A percentile compares a stretch with the other conserved stretches of the same genome.
Conservation (phyloP, 148 eudicot genomes). For the Cornus controversa region DNA sequence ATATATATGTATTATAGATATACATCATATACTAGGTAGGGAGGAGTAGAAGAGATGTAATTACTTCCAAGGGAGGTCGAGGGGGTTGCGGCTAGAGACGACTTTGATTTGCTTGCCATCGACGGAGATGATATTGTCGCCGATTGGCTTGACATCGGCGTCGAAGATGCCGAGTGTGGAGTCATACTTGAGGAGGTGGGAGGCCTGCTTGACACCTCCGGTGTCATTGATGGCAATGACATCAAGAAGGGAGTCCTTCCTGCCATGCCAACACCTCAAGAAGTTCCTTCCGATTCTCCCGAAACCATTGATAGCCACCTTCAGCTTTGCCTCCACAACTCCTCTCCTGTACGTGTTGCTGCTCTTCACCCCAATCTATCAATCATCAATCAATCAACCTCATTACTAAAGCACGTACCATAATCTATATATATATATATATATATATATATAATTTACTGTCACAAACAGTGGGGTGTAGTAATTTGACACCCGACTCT, state of each 20-base stretch:
- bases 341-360: constrained; percentile 33
- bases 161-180: constrained; percentile 96
- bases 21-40: too few relatives aligned
- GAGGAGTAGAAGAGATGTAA: too few relatives aligned
- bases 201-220: constrained; percentile 96
- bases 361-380: constrained; percentile 36
- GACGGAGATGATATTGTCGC: constrained; percentile 73
- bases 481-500: too few relatives aligned
- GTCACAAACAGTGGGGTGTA: too few relatives aligned
- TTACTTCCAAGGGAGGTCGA: constrained; percentile 89
- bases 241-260: constrained; percentile 89
- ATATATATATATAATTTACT: too few relatives aligned
- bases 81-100: constrained; percentile 84
- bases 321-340: constrained; percentile 79
- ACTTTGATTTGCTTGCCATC: constrained; percentile 90
- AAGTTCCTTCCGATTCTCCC: constrained; percentile 98
- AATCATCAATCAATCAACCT: not conserved
- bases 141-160: constrained; percentile 88
- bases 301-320: constrained; percentile 96
- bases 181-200: constrained; percentile 97
- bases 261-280: constrained; percentile 97
- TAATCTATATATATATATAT: too few relatives aligned
- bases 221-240: constrained; percentile 90
- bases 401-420: too few relatives aligned
- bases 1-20: too few relatives aligned